Evolutionary conservation across 2,329 filamentous ascomycete species (phyloP).

Genomic region (Aspergillus fumigatus): DNA sequence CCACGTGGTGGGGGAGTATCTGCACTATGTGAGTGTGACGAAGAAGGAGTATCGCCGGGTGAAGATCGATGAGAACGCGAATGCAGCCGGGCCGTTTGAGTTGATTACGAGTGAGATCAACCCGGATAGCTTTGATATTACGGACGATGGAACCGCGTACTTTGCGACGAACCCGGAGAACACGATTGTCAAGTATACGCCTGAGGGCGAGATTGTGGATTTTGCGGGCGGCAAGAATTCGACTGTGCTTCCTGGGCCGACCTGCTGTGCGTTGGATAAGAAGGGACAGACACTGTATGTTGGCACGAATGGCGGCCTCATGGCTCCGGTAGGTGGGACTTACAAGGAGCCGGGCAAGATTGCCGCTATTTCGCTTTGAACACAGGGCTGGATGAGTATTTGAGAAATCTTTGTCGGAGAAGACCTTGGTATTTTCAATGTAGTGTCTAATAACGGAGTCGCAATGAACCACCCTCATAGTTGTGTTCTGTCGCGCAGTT

Average conservation of each 20-base stretch:
- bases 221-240: slow-evolving; percentile 21
- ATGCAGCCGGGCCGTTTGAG: slow-evolving; percentile 15
- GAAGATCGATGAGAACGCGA: slow-evolving; percentile 13
- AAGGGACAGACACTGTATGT: slow-evolving; percentile 18
- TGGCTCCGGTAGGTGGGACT: slow-evolving; percentile 18
- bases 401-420: too few species aligned
- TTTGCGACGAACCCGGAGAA: slow-evolving; percentile 22
- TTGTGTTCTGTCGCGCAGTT: not conserved
- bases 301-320: slow-evolving; percentile 21
- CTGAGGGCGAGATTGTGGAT: slow-evolving; percentile 16
- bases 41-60: slow-evolving; percentile 19
- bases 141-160: slow-evolving; percentile 16
- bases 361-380: not conserved
- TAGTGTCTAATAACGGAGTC: too few species aligned
- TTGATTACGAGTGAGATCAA: slow-evolving; percentile 20
- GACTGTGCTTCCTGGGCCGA: slow-evolving; percentile 18
- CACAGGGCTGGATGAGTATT: not conserved
- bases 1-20: slow-evolving; percentile 11
- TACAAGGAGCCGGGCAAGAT: slow-evolving; percentile 21
- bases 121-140: slow-evolving; percentile 19
- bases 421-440: too few species aligned
- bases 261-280: slow-evolving; percentile 10
- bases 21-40: slow-evolving; percentile 22
- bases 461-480: not conserved
- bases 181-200: slow-evolving; percentile 18